Evolutionary conservation across 345 rosid species (phyloP), one percentile per base, ranked within the genome.

Genomic region (Iberis pinnata): DNA sequence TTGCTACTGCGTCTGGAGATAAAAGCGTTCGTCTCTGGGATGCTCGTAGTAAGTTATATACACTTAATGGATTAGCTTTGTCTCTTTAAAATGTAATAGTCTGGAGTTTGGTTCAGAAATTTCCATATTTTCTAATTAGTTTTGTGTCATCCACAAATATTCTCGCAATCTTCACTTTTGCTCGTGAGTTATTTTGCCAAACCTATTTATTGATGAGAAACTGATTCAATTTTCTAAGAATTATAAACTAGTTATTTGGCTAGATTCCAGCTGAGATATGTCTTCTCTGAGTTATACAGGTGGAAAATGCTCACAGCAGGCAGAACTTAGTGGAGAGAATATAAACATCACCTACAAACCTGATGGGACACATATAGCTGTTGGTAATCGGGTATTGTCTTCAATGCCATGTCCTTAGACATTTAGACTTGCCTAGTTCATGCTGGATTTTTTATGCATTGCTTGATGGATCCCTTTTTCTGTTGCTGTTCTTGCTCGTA

Each of bases 1-100:
- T 88, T 66, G 97, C 97, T 14, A 93, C 97, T 18, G 99, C 99
- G 8, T 88, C 99, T 2, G 99, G 99, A 0, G 97, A 93, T 76
- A 86, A 86, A 77, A 93, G 95, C 13, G 97, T 93, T 52, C 85
- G 99, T 43, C 69, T 93, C 33, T 93, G 98, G 98, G 98, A 92
- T 75, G 94, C 93, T 60, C 95, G 97, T 12, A 88, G 97, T 92
- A 77, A 78, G 97, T 80, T 56, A 33, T 58, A 31, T 31, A 12
- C 37, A 27, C 19, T n/a, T 24, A 0, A 31, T 46, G 3, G 39
- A 18, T 46, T 51, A 25, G 46, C 19, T 42, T 59, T 22, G 20
- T 35, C n/a, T n/a, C n/a, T n/a, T n/a, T n/a, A n/a, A n/a, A n/a
- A n/a, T n/a, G n/a, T n/a, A n/a, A n/a, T n/a, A n/a, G n/a, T n/a